A percentile compares a stretch with the other conserved stretches of the same genome.
phyloP scores from a whole-genome alignment of 2,329 filamentous ascomycete species.

The Colletotrichum incanum region DNA sequence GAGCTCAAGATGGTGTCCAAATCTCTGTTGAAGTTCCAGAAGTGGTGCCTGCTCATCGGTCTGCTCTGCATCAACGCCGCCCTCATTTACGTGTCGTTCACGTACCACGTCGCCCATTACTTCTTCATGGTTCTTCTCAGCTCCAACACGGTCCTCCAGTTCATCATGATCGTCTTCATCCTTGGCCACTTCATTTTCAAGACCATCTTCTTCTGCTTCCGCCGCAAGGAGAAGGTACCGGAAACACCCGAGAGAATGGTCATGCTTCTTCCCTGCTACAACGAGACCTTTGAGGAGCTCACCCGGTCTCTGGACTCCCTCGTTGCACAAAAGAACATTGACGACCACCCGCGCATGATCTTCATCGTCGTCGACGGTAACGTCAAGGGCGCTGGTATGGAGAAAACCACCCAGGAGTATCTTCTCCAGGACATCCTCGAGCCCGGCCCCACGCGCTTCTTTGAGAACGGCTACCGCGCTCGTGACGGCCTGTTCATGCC shows the following conservation, averaged over 20 bases:
- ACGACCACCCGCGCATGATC: conserved; percentile 59
- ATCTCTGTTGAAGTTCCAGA: conserved; percentile 55
- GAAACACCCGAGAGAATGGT: conserved; percentile 60
- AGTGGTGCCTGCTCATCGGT: conserved; percentile 57
- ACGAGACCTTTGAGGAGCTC: conserved; percentile 62
- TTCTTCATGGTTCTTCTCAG: conserved; percentile 63
- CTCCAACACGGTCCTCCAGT: conserved; percentile 61
- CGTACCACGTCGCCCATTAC: conserved; percentile 59
- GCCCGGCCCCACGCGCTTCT: conserved; percentile 51
- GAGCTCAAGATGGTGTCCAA: conserved; percentile 58
- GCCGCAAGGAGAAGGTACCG: conserved; percentile 51
- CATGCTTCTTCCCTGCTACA: conserved; percentile 65
- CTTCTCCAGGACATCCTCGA: conserved; percentile 63
- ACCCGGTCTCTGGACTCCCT: conserved; percentile 62
- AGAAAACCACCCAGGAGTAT: conserved; percentile 64
- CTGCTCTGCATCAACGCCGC: conserved; percentile 53
- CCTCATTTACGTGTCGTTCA: conserved; percentile 56
- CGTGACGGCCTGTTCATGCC: conserved; percentile 64
- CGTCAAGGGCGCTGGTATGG: conserved; percentile 62
- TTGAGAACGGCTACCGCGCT: conserved; percentile 62
- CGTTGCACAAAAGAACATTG: conserved; percentile 60
- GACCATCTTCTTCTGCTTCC: conserved; percentile 50
- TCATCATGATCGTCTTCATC: conserved; percentile 59
- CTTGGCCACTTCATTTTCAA: conserved; percentile 52
- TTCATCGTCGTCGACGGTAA: conserved; percentile 66